These are phyloP conservation scores for Cinnamomum chago DNA, from an alignment of 164 flowering plant genomes.

Conservation along the genomic window DNA sequence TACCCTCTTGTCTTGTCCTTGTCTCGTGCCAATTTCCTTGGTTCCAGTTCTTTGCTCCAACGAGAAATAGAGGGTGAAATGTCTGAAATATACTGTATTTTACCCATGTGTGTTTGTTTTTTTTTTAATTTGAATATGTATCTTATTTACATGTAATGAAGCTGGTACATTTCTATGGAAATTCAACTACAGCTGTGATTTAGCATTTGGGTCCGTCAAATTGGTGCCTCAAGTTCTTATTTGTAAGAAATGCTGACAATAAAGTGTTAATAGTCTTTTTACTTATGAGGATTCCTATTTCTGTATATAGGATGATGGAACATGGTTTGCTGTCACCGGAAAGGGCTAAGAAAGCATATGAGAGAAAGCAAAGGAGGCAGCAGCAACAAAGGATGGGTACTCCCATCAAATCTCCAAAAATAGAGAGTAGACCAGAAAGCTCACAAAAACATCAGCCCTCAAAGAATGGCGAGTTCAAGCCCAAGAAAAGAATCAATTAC, in stretches of 20 bases:
- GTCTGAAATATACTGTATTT: too few species aligned
- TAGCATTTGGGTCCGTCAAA: not conserved
- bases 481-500: conserved; percentile 53
- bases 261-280: not conserved
- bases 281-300: not conserved
- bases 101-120: too few species aligned
- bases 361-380: conserved; percentile 78
- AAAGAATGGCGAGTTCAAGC: conserved; percentile 57
- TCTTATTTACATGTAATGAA: too few species aligned
- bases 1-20: too few species aligned
- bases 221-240: not conserved
- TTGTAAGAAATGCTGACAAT: not conserved
- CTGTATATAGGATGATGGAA: conserved; percentile 85
- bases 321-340: conserved; percentile 92
- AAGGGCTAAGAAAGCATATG: conserved; percentile 71
- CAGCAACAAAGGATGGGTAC: conserved; percentile 71
- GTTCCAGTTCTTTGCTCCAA: too few species aligned
- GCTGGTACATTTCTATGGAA: too few species aligned
- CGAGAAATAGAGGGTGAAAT: too few species aligned
- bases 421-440: conserved; percentile 48
- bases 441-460: conserved; percentile 45
- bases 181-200: not conserved
- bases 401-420: conserved; percentile 52
- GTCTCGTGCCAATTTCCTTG: too few species aligned
- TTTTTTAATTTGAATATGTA: too few species aligned